A percentile compares a stretch with the other conserved stretches of the same genome.
phyloP scores from a whole-genome alignment of 108 stramenopile species.

The Chaetoceros muelleri region DNA sequence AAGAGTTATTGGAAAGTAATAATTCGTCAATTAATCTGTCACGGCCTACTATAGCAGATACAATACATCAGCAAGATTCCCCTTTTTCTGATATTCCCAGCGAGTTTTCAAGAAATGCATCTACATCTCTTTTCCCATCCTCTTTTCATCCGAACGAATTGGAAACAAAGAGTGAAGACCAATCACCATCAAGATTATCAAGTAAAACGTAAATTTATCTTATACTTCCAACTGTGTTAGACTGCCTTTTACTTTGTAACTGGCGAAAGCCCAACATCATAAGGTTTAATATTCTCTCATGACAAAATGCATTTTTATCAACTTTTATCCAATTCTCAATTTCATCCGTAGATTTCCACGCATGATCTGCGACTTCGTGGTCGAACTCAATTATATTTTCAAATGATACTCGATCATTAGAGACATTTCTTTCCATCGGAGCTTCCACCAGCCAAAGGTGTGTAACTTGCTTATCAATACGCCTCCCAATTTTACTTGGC shows the following conservation, averaged over 20 bases:
- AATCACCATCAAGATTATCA: no score
- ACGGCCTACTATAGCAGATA: no score
- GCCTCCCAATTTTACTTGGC: neutral
- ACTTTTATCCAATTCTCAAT: neutral
- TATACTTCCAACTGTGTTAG: no score
- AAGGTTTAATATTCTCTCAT: neutral
- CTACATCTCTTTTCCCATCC: no score
- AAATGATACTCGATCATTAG: neutral
- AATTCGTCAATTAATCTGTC: no score
- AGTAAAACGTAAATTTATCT: no score
- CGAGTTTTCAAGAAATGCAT: no score
- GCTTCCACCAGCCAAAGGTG: slow-evolving; percentile 1
- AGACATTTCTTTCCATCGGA: neutral
- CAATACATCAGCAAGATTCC: no score
- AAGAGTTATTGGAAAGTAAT: no score
- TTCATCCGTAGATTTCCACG: neutral
- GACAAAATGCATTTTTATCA: neutral
- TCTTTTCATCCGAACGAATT: no score
- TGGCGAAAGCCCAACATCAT: neutral
- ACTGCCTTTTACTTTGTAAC: neutral
- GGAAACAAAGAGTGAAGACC: no score
- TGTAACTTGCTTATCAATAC: slow-evolving; percentile 6
- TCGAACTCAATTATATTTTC: neutral
- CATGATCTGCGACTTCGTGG: neutral
- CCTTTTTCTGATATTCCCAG: no score